These are phyloP conservation scores for Dactylonectria macrodidyma DNA, from an alignment of 2,329 filamentous ascomycete genomes.

Conservation along the genomic window DNA sequence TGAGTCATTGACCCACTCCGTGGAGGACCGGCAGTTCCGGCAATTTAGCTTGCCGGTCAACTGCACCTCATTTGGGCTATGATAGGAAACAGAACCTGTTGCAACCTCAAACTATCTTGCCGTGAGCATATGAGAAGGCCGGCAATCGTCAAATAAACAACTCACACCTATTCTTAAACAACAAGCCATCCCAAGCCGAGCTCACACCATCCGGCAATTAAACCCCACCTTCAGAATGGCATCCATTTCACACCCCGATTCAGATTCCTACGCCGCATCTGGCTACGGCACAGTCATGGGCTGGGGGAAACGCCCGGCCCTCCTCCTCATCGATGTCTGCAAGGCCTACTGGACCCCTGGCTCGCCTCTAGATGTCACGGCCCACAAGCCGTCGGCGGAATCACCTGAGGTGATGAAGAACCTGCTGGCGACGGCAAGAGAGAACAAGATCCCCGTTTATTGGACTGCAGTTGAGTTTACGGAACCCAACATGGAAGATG, in stretches of 20 bases:
- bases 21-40: conserved; percentile 14
- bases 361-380: conserved; percentile 53
- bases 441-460: conserved; percentile 55
- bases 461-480: conserved; percentile 62
- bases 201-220: background rate
- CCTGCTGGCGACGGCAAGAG: conserved; percentile 58
- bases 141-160: background rate
- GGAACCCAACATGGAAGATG: conserved; percentile 60
- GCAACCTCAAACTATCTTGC: background rate
- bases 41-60: background rate
- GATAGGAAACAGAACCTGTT: background rate
- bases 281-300: conserved; percentile 60
- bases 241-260: conserved; percentile 12
- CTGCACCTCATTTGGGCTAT: background rate
- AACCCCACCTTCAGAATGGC: conserved; percentile 10
- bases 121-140: background rate
- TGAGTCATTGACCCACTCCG: conserved; percentile 6
- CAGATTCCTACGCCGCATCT: conserved; percentile 48
- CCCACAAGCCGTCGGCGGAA: conserved; percentile 22
- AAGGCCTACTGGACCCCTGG: conserved; percentile 60
- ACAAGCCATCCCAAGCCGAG: no score
- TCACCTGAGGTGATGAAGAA: conserved; percentile 57
- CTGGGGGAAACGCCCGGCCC: conserved; percentile 59
- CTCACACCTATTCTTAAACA: background rate
- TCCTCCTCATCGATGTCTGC: conserved; percentile 63